Evolutionary conservation across 176 grass and related monocot species (phyloP).

Genomic region (Avena eriantha): DNA sequence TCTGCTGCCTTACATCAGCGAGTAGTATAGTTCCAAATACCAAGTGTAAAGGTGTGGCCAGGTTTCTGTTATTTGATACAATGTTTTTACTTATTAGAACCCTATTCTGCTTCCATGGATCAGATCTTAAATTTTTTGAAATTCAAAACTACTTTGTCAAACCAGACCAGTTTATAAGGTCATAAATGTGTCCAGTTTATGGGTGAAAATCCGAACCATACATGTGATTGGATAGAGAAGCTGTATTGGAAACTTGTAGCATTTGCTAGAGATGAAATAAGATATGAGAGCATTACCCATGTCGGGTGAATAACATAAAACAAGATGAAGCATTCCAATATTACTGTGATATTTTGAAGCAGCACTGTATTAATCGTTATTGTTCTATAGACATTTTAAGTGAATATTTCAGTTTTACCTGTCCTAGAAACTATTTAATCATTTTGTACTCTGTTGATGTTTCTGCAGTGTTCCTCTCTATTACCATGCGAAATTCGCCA

Average conservation of each 20-base stretch:
- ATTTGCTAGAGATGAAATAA: neutral
- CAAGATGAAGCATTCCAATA: neutral
- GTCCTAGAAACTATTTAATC: slow-evolving; percentile 17
- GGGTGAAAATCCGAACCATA: neutral
- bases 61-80: neutral
- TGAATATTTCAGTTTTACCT: slow-evolving; percentile 17
- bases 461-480: slow-evolving; percentile 84
- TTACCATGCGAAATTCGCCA: slow-evolving; percentile 77
- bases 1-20: neutral
- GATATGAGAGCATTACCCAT: neutral
- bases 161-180: neutral
- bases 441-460: slow-evolving; percentile 29
- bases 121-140: neutral
- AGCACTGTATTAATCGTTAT: neutral
- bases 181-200: neutral
- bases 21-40: neutral
- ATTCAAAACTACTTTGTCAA: slow-evolving; percentile 15
- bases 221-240: neutral
- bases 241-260: neutral
- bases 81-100: neutral
- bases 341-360: neutral
- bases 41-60: neutral
- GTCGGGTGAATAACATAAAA: neutral
- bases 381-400: slow-evolving; percentile 13
- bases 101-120: neutral